Conservation (phyloP, 176 grass and related monocot species). For the Paspalum notatum region DNA sequence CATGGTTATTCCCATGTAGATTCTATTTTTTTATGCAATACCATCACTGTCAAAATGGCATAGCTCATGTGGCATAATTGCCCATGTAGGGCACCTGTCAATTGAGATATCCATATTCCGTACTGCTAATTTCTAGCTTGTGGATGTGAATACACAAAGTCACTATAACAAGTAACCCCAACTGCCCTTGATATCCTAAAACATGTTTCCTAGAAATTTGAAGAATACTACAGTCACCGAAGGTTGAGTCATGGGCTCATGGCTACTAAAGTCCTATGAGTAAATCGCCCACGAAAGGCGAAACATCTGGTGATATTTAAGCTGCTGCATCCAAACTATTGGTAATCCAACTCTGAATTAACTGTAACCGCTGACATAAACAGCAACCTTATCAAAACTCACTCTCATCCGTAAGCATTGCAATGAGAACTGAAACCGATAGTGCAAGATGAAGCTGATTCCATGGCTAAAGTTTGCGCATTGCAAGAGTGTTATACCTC, state of each 20-base stretch:
- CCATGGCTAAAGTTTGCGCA: background rate
- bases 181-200: background rate
- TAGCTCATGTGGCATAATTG: conserved; percentile 3
- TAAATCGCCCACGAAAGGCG: background rate
- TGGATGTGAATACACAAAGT: conserved; percentile 8
- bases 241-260: background rate
- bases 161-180: background rate
- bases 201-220: background rate
- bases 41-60: conserved; percentile 34
- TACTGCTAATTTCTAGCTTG: background rate
- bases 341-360: background rate
- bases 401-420: background rate
- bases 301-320: background rate
- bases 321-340: background rate
- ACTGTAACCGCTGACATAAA: background rate
- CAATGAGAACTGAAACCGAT: background rate
- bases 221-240: background rate
- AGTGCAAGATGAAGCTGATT: background rate
- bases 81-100: background rate
- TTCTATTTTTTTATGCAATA: conserved; percentile 2
- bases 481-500: conserved; percentile 54
- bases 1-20: background rate
- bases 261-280: background rate
- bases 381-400: background rate
- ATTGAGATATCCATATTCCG: background rate